These are phyloP conservation scores for Aquanectria penicillioides DNA, from an alignment of 2,329 filamentous ascomycete genomes.

Conservation along the genomic window DNA sequence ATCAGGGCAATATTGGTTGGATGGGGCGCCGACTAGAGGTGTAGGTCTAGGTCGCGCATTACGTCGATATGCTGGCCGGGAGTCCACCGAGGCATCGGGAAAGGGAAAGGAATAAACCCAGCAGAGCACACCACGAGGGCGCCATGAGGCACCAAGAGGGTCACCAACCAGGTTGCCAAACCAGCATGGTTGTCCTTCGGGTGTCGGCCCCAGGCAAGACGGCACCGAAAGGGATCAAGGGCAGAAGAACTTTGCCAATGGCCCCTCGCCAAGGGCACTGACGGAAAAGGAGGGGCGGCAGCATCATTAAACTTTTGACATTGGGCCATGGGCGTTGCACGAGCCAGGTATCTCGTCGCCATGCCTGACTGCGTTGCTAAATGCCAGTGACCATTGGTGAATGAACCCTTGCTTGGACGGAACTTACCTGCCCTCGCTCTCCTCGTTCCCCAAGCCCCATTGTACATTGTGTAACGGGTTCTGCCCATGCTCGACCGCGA, in stretches of 20 bases:
- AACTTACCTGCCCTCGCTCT: background rate
- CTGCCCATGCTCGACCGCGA: no score
- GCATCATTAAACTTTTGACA: constrained; percentile 39
- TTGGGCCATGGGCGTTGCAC: constrained; percentile 30
- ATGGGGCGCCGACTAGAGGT: background rate
- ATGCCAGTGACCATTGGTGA: background rate
- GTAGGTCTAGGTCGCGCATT: background rate
- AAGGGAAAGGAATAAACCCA: background rate
- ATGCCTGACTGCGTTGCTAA: background rate
- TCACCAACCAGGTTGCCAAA: background rate
- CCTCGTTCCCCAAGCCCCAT: background rate
- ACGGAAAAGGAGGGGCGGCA: constrained; percentile 24
- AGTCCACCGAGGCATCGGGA: no score
- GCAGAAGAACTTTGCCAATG: background rate
- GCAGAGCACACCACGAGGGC: background rate
- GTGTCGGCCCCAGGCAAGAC: no score
- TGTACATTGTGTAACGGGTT: background rate
- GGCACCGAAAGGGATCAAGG: no score
- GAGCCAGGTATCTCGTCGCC: no score
- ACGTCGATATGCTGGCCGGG: constrained; percentile 8
- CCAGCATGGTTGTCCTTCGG: no score
- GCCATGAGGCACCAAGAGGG: background rate
- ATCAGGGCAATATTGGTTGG: constrained; percentile 4
- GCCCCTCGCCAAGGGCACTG: background rate
- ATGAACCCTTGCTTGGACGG: background rate